Conservation (phyloP, 805 yeast genomes). For the Deakozyma indianensis region DNA sequence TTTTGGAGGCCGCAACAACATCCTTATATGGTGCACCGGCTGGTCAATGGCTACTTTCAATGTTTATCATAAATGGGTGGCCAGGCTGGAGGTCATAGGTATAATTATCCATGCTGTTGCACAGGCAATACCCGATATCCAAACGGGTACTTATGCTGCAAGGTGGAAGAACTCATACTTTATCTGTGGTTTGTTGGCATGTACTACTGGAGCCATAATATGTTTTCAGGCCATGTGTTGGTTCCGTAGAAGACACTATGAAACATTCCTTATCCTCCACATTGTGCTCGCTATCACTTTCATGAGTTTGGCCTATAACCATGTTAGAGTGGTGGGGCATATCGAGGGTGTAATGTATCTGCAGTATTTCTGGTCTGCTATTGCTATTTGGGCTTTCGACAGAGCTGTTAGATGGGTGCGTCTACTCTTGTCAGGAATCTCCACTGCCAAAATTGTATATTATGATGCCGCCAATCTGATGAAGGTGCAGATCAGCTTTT, state of each 20-base stretch:
- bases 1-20: conserved; percentile 59
- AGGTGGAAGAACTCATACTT: conserved; percentile 10
- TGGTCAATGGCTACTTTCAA: conserved; percentile 40
- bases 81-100: conserved; percentile 33
- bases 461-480: conserved; percentile 10
- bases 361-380: conserved; percentile 36
- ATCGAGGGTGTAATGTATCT: conserved; percentile 26
- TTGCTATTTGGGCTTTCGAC: conserved; percentile 61
- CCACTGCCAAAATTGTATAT: conserved; percentile 11
- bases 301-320: conserved; percentile 43
- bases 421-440: conserved; percentile 37
- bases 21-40: conserved; percentile 42
- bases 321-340: conserved; percentile 28
- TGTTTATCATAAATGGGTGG: conserved; percentile 47
- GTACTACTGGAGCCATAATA: conserved; percentile 18
- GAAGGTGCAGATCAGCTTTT: conserved; percentile 18
- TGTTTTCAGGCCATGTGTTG: conserved; percentile 33
- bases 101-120: conserved; percentile 41
- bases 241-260: conserved; percentile 42
- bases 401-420: conserved; percentile 42
- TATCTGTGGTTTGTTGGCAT: conserved; percentile 16
- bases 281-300: conserved; percentile 38
- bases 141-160: conserved; percentile 14
- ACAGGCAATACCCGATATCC: conserved; percentile 25
- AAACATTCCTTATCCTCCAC: conserved; percentile 42